Percentiles rank a stretch among this genome's conserved stretches.
These are phyloP conservation scores for Gilbertella persicaria DNA, from an alignment of 371 early-diverging fungal species.

Conservation along the genomic window DNA sequence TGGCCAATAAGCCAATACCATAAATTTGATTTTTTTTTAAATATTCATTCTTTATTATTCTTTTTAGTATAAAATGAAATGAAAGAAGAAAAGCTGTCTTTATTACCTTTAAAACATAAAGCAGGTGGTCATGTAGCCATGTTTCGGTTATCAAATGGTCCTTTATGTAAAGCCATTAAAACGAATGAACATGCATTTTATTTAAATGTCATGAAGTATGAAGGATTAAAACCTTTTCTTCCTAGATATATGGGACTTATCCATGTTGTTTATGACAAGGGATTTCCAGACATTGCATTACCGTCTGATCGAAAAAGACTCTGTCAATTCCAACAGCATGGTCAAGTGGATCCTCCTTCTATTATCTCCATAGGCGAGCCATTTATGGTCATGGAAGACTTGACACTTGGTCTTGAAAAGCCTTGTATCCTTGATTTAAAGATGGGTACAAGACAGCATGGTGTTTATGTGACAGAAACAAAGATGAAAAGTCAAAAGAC, in stretches of 20 bases:
- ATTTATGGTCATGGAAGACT: constrained; percentile 89
- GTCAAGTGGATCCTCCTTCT: background rate
- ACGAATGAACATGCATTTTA: constrained; percentile 26
- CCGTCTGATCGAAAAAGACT: constrained; percentile 72
- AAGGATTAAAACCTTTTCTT: constrained; percentile 14
- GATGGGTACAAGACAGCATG: constrained; percentile 95
- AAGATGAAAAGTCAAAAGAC: constrained; percentile 82
- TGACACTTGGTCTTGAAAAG: constrained; percentile 75
- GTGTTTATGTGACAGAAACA: constrained; percentile 75
- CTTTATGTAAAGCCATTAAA: constrained; percentile 33
- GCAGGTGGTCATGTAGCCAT: constrained; percentile 36
- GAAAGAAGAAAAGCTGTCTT: no score
- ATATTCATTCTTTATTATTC: no score
- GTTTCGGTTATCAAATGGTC: constrained; percentile 25
- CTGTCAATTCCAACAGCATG: constrained; percentile 46
- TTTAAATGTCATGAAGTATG: constrained; percentile 18
- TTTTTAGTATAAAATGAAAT: no score
- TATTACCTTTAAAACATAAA: constrained; percentile 32
- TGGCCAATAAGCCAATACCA: no score
- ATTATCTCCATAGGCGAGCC: constrained; percentile 33
- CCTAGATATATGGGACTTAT: constrained; percentile 30
- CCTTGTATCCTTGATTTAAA: constrained; percentile 95
- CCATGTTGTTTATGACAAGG: constrained; percentile 19
- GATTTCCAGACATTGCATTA: constrained; percentile 61
- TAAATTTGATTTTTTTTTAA: no score